These are phyloP conservation scores for Plectranthus barbatus DNA, from an alignment of 257 asterid species.

Conservation along the genomic window DNA sequence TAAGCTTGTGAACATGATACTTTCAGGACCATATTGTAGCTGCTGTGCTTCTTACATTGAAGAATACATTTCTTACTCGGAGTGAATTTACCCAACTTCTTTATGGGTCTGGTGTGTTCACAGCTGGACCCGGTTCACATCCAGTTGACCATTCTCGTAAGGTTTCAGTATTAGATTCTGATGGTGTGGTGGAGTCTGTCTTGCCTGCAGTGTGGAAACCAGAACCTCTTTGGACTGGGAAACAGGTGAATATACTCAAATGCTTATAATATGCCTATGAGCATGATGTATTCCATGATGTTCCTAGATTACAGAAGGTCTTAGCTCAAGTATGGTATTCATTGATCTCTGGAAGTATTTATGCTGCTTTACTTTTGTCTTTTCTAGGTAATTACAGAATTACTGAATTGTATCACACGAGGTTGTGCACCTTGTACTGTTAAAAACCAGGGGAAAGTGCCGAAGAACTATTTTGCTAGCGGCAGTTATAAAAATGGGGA, in stretches of 20 bases:
- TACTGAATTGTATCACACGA: conserved; percentile 73
- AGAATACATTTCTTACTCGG: conserved; percentile 68
- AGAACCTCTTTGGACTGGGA: conserved; percentile 97
- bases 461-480: conserved; percentile 57
- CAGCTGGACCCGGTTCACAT: conserved; percentile 33
- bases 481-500: conserved; percentile 25
- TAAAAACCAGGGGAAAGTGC: conserved; percentile 70
- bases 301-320: not conserved
- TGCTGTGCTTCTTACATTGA: conserved; percentile 87
- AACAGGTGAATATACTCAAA: conserved; percentile 53
- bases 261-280: conserved; percentile 1
- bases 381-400: conserved; percentile 79
- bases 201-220: conserved; percentile 93
- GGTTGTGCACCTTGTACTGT: conserved; percentile 79
- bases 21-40: conserved; percentile 89
- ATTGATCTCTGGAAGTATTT: not conserved
- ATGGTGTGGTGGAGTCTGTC: conserved; percentile 46
- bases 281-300: not conserved
- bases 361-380: not conserved
- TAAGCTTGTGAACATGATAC: conserved; percentile 5
- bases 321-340: not conserved
- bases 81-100: conserved; percentile 85
- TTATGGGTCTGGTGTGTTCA: conserved; percentile 79
- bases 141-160: conserved; percentile 31
- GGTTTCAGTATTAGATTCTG: conserved; percentile 53